Base-by-base conservation (phyloP, 768 basidiomycete species). In the Rhodosporidiobolus sp. region DNA sequence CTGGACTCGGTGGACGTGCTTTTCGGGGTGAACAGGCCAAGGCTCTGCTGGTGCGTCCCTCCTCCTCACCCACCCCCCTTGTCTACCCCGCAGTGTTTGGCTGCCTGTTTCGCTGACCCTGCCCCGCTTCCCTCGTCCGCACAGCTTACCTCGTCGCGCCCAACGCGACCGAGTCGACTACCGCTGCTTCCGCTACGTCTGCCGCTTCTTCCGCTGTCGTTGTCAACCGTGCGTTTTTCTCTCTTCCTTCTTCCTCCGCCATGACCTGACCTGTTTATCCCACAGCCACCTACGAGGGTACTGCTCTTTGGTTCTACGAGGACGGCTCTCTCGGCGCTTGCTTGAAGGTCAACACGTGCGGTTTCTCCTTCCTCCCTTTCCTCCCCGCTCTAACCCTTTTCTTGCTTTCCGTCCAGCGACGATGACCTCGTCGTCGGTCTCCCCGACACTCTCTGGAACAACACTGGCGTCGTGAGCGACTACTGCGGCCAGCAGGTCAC, bases 351-450 rank as follows among this genome's bases (percentile, higher is more conserved):
- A 59, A 59, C 58, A 59, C 58, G 58, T 59, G 24, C 43, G 43
- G 11, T 16, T 22, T 46, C 43, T 46, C 28, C 22, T 52, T n/a
- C 50, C 26, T 26, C 6, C 7, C 35, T 12, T 59, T 59, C 43
- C 4, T 32, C 3, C 24, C 16, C 35, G 3, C 3, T 5, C 32
- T 38, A 8, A 35, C 26, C 28, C 22, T 45, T 45, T 59, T 11
- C 22, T 11, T n/a, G 24, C 43, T 2, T 20, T 26, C n/a, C n/a
- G n/a, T 11, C 3, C 66, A 72, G 70, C 54, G 65, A 72, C 61
- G 55, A 66, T 28, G 70, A 72, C 61, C 45, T 63, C 48, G 55
- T 73, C 38, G 34, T 73, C 58, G 72, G 66, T 46, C 66, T 73
- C n/a, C 61, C 66, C 46, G 55, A 57, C 56, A 49, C 43, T 6